Percentiles rank a stretch among this genome's conserved stretches.
These are phyloP conservation scores for Cercospora nicotianae DNA, from an alignment of 2,329 filamentous ascomycete species.

Conservation along the genomic window DNA sequence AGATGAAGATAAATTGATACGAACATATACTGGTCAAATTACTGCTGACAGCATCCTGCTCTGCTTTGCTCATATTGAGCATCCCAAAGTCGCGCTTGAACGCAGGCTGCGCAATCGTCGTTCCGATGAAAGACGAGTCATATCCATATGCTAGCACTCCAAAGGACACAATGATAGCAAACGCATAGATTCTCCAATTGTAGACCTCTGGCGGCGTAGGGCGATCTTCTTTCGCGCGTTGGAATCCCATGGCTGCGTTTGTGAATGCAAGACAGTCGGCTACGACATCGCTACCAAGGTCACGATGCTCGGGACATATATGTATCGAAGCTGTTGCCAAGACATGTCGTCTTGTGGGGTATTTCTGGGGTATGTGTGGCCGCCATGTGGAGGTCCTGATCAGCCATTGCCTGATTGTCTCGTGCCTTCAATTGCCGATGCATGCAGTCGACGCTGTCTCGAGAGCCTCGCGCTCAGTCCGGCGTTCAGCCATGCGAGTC, in stretches of 20 bases:
- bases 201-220: constrained; percentile 58
- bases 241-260: constrained; percentile 33
- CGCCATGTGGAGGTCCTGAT: not conserved
- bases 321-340: not conserved
- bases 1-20: not conserved
- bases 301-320: not conserved
- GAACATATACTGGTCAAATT: constrained; percentile 50
- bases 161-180: constrained; percentile 52
- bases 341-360: not conserved
- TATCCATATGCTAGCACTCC: constrained; percentile 53
- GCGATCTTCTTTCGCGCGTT: constrained; percentile 55
- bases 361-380: not conserved
- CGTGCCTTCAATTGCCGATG: constrained; percentile 1
- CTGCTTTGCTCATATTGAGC: constrained; percentile 36
- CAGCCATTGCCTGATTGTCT: not conserved
- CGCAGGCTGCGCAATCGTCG: constrained; percentile 52
- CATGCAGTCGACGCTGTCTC: not conserved
- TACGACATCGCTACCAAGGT: not conserved
- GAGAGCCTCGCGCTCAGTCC: not conserved
- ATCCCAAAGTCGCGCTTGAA: constrained; percentile 51
- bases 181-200: constrained; percentile 54
- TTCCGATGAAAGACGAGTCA: constrained; percentile 57
- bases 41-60: constrained; percentile 45
- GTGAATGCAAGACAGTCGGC: not conserved
- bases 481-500: not conserved